A percentile compares a stretch with the other conserved stretches of the same genome.
Evolutionary conservation across 257 asterid genomes (phyloP).

Genomic region (Orobanche coerulescens): DNA sequence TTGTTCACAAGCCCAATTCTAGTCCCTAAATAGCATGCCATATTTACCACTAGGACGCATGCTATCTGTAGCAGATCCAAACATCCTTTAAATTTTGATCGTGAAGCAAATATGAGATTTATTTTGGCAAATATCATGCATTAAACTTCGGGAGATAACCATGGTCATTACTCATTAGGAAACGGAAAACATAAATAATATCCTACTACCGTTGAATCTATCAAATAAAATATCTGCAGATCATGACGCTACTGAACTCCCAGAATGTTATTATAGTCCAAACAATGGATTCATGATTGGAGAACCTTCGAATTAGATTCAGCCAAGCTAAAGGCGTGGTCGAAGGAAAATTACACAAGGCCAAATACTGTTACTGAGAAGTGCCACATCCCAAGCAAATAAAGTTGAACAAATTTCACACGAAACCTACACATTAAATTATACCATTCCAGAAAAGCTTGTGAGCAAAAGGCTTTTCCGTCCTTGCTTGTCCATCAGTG

Average conservation of each 20-base stretch:
- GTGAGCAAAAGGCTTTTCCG: constrained; percentile 85
- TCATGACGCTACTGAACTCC: neutral
- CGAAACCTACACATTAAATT: constrained; percentile 16
- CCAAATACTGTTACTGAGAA: too few relatives aligned
- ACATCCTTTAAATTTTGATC: neutral
- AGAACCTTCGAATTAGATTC: too few relatives aligned
- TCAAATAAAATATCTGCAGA: neutral
- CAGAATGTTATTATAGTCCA: neutral
- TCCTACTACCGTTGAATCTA: neutral
- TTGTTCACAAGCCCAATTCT: neutral
- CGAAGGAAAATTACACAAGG: too few relatives aligned
- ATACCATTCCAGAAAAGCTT: constrained; percentile 94
- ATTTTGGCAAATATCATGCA: neutral
- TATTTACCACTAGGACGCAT: neutral
- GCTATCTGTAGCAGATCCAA: neutral
- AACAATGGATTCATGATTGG: neutral
- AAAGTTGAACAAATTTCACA: too few relatives aligned
- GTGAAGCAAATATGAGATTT: neutral
- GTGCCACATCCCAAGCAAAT: too few relatives aligned
- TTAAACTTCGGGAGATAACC: neutral
- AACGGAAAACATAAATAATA: neutral
- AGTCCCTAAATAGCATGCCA: neutral
- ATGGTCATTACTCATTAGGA: neutral
- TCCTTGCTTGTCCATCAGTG: constrained; percentile 93
- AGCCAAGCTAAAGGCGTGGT: too few relatives aligned